phyloP scores from a whole-genome alignment of 1,284 basidiomycete species.

The Tylopilus sp. region DNA sequence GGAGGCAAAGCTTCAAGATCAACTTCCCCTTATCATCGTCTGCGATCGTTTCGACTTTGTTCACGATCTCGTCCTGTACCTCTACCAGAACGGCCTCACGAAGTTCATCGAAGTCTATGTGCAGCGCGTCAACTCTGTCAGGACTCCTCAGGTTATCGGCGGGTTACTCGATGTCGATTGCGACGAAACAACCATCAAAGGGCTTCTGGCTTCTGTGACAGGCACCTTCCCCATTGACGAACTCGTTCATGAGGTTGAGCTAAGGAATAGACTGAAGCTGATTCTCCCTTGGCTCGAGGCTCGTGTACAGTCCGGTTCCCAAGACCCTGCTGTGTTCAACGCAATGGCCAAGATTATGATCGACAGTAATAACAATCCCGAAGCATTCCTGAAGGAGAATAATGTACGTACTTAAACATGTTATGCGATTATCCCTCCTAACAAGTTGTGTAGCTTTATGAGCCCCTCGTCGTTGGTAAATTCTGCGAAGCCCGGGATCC shows the following conservation, averaged over 20 bases:
- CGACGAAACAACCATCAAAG: constrained; percentile 95
- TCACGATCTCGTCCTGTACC: constrained; percentile 96
- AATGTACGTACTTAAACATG: constrained; percentile 54
- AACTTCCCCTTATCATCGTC: constrained; percentile 98
- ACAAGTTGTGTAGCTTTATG: constrained; percentile 65
- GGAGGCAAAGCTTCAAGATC: constrained; percentile 94
- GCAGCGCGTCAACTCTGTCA: constrained; percentile 93
- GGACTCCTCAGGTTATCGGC: constrained; percentile 98
- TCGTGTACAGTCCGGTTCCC: constrained; percentile 86
- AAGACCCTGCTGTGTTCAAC: constrained; percentile 92
- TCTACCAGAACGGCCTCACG: constrained; percentile 95
- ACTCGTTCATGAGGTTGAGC: constrained; percentile 95
- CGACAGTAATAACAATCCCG: constrained; percentile 98
- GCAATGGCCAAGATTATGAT: constrained; percentile 98
- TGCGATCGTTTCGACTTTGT: constrained; percentile 99
- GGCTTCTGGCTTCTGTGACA: constrained; percentile 86
- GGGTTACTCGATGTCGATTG: constrained; percentile 98
- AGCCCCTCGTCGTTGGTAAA: constrained; percentile 94
- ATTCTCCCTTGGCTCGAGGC: constrained; percentile 97
- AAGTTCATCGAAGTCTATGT: constrained; percentile 99
- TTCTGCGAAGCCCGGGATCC: constrained; percentile 99
- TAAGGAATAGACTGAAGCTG: constrained; percentile 92
- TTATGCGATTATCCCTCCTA: background rate
- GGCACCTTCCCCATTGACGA: constrained; percentile 98
- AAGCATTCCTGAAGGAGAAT: constrained; percentile 97